Base-by-base conservation (phyloP, 2,329 filamentous ascomycete genomes). In the Didymellaceae sp. region DNA sequence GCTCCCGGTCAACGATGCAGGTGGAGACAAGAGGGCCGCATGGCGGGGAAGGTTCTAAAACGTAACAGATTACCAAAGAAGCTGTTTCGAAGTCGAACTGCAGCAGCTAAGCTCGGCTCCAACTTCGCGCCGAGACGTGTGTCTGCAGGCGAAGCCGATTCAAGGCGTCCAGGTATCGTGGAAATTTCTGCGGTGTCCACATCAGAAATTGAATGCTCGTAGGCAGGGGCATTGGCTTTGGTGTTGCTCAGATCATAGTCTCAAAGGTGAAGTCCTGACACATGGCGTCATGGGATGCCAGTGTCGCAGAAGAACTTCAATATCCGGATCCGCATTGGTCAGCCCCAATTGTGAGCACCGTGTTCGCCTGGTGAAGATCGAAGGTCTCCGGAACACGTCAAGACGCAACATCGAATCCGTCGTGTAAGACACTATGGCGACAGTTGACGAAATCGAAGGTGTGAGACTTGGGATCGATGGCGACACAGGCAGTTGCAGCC, bases 21-120 rank as follows among this genome's bases (percentile, higher is more conserved):
- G 58, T 60, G 63, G 57, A 63, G 56, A 58, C 42, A 45, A 30
- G 62, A 61, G 45, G 57, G 34, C 43, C 49, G 63, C 63, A 67
- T 63, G 59, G 62, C 67, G 68, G 66, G 68, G 66, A 70, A 68
- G 61, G 62, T 70, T 66, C 47, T 47, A 50, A 71, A 66, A 72
- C 69, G 69, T 72, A 72, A 72, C 51, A 70, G 59, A 67, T 67
- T 68, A 55, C 61, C 55, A 61, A 60, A 65, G 49, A 42, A 38
- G 52, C 26, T 39, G 57, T 55, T 39, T 54, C 40, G 51, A 63
- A 55, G 48, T 60, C 59, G 26, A 62, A 44, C 54, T 53, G 52
- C 47, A 25, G 42, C 50, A 52, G 43, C 60, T 59, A 60, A 50
- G 26, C 51, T 46, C 44, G 53, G 55, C 53, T 54, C 44, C 42